Percentiles rank a stretch among this genome's conserved stretches.
Conservation (phyloP, 176 grass and related monocot species). For the Phoenix dactylifera region DNA sequence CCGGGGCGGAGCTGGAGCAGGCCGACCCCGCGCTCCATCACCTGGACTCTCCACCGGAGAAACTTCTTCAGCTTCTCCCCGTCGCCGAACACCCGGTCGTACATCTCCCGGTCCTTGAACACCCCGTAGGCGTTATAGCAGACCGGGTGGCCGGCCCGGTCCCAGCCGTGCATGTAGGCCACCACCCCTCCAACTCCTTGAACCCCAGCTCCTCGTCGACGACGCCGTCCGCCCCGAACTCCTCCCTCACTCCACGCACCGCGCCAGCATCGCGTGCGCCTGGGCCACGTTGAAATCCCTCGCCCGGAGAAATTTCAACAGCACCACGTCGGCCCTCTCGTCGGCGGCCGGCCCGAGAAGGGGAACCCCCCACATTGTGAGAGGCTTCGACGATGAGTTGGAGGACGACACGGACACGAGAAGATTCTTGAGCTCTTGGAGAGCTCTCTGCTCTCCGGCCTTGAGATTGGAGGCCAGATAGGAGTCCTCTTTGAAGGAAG, state of each 20-base stretch:
- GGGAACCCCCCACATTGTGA: conserved; percentile 85
- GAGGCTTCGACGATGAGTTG: conserved; percentile 21
- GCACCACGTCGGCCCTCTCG: conserved; percentile 79
- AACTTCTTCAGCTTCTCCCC: conserved; percentile 64
- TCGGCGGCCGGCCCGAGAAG: conserved; percentile 23
- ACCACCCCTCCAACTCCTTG: conserved; percentile 84
- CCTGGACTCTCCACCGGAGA: conserved; percentile 90
- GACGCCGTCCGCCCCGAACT: conserved; percentile 65
- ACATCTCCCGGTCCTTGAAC: conserved; percentile 68
- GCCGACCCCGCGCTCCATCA: conserved; percentile 86
- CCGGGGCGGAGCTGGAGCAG: conserved; percentile 72
- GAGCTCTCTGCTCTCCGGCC: conserved; percentile 48
- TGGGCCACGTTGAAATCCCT: conserved; percentile 73
- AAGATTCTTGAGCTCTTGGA: conserved; percentile 52
- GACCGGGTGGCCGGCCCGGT: conserved; percentile 63
- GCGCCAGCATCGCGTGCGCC: conserved; percentile 75
- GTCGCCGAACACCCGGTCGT: conserved; percentile 71
- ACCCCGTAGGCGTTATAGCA: conserved; percentile 96
- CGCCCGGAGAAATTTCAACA: conserved; percentile 89
- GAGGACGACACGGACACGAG: conserved; percentile 43
- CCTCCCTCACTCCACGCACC: conserved; percentile 61
- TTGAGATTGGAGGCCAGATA: conserved; percentile 70
- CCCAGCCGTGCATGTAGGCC: conserved; percentile 95
- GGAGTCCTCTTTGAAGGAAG: conserved; percentile 91
- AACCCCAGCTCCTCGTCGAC: conserved; percentile 77